Base-by-base conservation (phyloP, 495 filamentous ascomycete species). In the Elaphomyces granulatus region DNA sequence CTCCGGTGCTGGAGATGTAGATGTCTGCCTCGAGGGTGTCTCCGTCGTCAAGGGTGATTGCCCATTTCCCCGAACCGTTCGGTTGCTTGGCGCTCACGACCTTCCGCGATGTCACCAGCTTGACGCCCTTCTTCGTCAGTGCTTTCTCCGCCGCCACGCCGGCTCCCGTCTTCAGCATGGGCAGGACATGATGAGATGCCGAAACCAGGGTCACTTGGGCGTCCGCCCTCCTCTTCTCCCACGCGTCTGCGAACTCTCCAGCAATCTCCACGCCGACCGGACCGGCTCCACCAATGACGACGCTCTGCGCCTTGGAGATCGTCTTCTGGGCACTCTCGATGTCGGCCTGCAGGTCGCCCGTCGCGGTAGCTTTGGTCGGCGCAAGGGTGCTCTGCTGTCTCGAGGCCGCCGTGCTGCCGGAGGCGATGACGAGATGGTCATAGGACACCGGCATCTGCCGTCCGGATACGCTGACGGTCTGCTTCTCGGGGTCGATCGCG, bases 211-310 rank as follows among this genome's bases (percentile, higher is more conserved):
- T 73, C 47, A 77, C 56, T 2, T 44, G 51, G 14, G 65, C 56
- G 34, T 67, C 53, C 8, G 35, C 43, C 14, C 54, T 58, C 34
- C 55, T 63, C n/a, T n/a, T n/a, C n/a, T n/a, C n/a, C n/a, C n/a
- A n/a, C 33, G 62, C 61, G 17, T 68, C 64, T 3, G 64, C 72
- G 16, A 79, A 52, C 53, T 82, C 79, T 26, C 66, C 78, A 1
- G 68, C 67, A 2, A 74, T 40, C 47, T 82, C 78, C 34, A 83
- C 68, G 8, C 78, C 82, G 3, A 79, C 72, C 4, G 74, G 59
- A 0, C 83, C 83, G 0, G 64, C 82, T 20, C 83, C 83, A 3
- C 64, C 75, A 33, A 83, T 54, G 3, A 79, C 68, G 42, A 87
- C 74, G 15, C 57, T 66, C 36, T 72, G 67, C 15, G 79, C 79